Evolutionary conservation across 164 flowering plant genomes (phyloP).

Genomic region (Cinnamomum chago): DNA sequence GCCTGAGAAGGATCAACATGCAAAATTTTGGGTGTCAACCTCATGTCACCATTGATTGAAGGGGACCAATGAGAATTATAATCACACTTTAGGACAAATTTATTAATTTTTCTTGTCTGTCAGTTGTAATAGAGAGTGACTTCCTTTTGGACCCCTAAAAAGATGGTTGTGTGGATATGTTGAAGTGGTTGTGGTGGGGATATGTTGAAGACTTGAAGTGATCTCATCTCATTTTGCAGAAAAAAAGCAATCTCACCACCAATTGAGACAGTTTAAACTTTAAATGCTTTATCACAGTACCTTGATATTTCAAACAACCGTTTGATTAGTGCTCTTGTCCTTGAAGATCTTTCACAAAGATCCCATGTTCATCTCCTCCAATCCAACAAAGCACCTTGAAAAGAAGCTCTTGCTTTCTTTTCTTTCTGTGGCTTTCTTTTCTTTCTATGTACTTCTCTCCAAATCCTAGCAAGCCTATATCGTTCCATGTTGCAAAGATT

Average conservation of each 20-base stretch:
- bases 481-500: too few species aligned
- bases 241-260: too few species aligned
- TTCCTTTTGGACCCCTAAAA: too few species aligned
- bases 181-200: not conserved
- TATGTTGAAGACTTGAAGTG: not conserved
- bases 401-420: too few species aligned
- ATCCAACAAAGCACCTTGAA: too few species aligned
- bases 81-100: not conserved
- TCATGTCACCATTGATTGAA: not conserved
- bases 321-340: conserved; percentile 1
- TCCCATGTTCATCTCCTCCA: not conserved
- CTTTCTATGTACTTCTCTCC: too few species aligned
- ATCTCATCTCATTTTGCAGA: not conserved
- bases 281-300: not conserved
- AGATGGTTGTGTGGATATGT: not conserved
- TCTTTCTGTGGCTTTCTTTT: too few species aligned
- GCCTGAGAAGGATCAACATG: too few species aligned
- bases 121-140: not conserved
- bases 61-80: not conserved
- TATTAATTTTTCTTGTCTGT: not conserved
- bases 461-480: too few species aligned
- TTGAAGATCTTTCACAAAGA: not conserved
- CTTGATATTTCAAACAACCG: conserved; percentile 5
- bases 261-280: not conserved
- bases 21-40: not conserved